These are phyloP conservation scores for Exserohilum rostratum DNA, from an alignment of 2,329 filamentous ascomycete species.

Conservation along the genomic window DNA sequence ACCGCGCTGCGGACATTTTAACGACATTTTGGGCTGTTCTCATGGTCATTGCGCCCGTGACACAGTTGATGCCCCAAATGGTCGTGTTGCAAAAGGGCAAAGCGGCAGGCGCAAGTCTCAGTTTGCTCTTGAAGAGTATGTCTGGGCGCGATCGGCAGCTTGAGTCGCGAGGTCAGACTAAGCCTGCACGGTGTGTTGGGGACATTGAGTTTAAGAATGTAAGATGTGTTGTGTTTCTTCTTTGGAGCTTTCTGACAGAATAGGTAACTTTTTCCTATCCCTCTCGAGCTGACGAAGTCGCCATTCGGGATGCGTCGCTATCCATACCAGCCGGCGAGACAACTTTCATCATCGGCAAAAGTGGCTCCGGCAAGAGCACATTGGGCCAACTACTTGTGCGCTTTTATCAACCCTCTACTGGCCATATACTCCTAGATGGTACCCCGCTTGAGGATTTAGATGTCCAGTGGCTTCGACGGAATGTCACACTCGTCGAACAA, in stretches of 20 bases:
- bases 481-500: constrained; percentile 84
- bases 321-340: constrained; percentile 74
- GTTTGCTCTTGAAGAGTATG: constrained; percentile 50
- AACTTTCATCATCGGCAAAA: constrained; percentile 82
- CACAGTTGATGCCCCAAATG: constrained; percentile 76
- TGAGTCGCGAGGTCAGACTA: constrained; percentile 20
- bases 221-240: constrained; percentile 34
- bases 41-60: constrained; percentile 75
- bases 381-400: constrained; percentile 78
- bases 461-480: constrained; percentile 73
- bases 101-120: constrained; percentile 70
- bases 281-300: constrained; percentile 64
- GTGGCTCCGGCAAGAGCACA: constrained; percentile 92
- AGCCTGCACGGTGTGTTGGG: constrained; percentile 60
- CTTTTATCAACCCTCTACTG: constrained; percentile 72
- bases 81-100: constrained; percentile 80
- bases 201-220: constrained; percentile 74
- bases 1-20: constrained; percentile 70
- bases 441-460: constrained; percentile 67
- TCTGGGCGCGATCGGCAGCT: constrained; percentile 28
- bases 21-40: constrained; percentile 87
- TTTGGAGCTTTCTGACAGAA: constrained; percentile 12
- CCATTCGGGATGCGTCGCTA: constrained; percentile 68
- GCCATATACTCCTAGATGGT: constrained; percentile 73
- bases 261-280: constrained; percentile 86